phyloP scores from a whole-genome alignment of 2,329 filamentous ascomycete genomes.

The Fusarium kyushuense region DNA sequence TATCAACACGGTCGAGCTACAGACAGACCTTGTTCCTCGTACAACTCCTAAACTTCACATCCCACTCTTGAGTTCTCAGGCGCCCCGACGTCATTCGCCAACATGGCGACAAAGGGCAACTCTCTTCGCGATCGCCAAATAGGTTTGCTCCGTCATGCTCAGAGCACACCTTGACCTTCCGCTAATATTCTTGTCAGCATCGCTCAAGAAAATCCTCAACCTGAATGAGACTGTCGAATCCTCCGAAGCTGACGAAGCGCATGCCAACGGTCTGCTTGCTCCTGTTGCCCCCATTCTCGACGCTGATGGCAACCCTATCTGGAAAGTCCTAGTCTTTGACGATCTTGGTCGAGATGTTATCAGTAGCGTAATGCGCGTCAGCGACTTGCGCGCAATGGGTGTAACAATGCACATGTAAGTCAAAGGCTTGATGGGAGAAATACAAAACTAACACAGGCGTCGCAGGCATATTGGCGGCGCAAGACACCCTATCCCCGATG shows the following conservation, averaged over 20 bases:
- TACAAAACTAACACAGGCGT: conserved; percentile 42
- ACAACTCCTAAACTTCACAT: conserved; percentile 38
- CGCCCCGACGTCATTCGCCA: conserved; percentile 45
- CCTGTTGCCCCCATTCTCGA: conserved; percentile 84
- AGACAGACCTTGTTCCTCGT: conserved; percentile 9
- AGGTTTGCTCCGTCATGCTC: conserved; percentile 48
- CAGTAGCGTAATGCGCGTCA: conserved; percentile 93
- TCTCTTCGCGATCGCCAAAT: conserved; percentile 66
- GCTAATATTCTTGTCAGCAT: conserved; percentile 65
- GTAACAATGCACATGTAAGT: conserved; percentile 92
- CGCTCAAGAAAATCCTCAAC: conserved; percentile 95
- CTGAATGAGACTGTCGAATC: conserved; percentile 80
- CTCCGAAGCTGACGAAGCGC: conserved; percentile 71
- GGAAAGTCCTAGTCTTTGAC: conserved; percentile 98
- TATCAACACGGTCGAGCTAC: neutral
- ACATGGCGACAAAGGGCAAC: conserved; percentile 61
- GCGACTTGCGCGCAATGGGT: conserved; percentile 92
- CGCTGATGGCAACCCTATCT: conserved; percentile 90
- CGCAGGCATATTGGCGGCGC: conserved; percentile 81
- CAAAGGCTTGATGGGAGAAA: neutral
- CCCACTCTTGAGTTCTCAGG: conserved; percentile 36
- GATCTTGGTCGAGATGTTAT: conserved; percentile 92
- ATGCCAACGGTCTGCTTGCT: conserved; percentile 72
- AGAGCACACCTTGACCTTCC: neutral
- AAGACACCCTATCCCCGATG: conserved; percentile 92